phyloP scores from a whole-genome alignment of 2,329 filamentous ascomycete species.

The Venturia carpophila region DNA sequence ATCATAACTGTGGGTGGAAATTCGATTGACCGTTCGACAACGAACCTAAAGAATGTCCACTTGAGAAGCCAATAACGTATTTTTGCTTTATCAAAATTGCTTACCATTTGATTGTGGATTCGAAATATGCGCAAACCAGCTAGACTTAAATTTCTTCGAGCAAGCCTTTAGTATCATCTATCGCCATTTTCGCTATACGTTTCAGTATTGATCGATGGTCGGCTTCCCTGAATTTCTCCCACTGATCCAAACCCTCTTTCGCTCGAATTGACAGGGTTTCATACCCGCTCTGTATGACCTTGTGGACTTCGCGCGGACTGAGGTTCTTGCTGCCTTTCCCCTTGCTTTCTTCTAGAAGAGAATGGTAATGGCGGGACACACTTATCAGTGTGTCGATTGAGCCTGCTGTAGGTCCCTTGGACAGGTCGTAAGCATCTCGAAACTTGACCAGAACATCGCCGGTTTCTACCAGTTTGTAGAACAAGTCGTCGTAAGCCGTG shows the following conservation, averaged over 20 bases:
- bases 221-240: conserved; percentile 79
- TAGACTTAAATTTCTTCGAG: conserved; percentile 23
- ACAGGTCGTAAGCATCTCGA: conserved; percentile 61
- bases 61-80: background rate
- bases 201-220: conserved; percentile 80
- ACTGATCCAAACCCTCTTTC: conserved; percentile 76
- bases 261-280: conserved; percentile 89
- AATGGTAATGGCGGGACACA: conserved; percentile 79
- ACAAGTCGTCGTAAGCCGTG: conserved; percentile 86
- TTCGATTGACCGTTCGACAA: background rate
- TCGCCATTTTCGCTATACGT: conserved; percentile 72
- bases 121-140: background rate
- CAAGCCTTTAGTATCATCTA: conserved; percentile 56
- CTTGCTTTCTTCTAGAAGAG: conserved; percentile 57
- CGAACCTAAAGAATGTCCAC: background rate
- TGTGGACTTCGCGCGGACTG: conserved; percentile 74
- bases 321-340: conserved; percentile 41
- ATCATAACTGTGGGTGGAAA: background rate
- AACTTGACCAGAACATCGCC: conserved; percentile 78
- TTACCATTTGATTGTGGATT: background rate
- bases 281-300: conserved; percentile 93
- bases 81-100: background rate
- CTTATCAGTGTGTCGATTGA: conserved; percentile 79
- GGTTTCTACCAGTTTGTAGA: conserved; percentile 95
- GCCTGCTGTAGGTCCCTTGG: conserved; percentile 20